Base-by-base conservation (phyloP, 805 yeast genomes). In the Ogataea minuta region DNA sequence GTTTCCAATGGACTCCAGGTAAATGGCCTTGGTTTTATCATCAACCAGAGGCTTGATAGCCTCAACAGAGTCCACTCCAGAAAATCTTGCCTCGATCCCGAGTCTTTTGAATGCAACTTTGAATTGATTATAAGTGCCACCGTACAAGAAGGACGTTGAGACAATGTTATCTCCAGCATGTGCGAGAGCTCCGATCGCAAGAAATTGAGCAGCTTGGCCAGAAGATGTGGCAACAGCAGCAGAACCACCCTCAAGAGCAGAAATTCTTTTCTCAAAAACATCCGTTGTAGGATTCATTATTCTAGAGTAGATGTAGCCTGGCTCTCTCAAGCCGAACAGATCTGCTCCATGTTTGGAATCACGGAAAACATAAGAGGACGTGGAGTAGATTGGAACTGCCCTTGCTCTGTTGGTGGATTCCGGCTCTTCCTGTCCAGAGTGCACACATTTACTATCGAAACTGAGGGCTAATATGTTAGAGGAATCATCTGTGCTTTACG, bases 81-180 rank as follows among this genome's bases (percentile, higher is more conserved):
- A 95, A 57, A 90, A 90, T 57, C 89, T 76, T 36, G 85, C 75
- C 58, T 84, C 88, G 52, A 91, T 83, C 23, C 96, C 96, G 39
- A 89, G 70, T 44, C 60, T 77, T 67, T 86, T 85, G 73, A 91
- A 84, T 15, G 93, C 81, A 51, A 88, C 95, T 65, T 88, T 89
- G 73, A 91, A 86, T 63, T 91, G 96, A 63, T 91, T 91, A 70
- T 83, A 89, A 43, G 97, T 90, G 56, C 99, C 99, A 51, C 99
- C 99, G 61, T 93, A 91, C 46, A 91, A 71, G 70, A 61, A 87
- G 6, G 95, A 77, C 16, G 96, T 82, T 21, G 96, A 81, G 39
- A 91, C 77, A 51, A 91, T 76, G 68, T 93, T 93, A 60, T 88
- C 95, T 54, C 98, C 98, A 40, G 77, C 63, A 52, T 84, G 88